Evolutionary conservation across 805 yeast genomes (phyloP).

Genomic region (Kazachstania bromeliacearum): DNA sequence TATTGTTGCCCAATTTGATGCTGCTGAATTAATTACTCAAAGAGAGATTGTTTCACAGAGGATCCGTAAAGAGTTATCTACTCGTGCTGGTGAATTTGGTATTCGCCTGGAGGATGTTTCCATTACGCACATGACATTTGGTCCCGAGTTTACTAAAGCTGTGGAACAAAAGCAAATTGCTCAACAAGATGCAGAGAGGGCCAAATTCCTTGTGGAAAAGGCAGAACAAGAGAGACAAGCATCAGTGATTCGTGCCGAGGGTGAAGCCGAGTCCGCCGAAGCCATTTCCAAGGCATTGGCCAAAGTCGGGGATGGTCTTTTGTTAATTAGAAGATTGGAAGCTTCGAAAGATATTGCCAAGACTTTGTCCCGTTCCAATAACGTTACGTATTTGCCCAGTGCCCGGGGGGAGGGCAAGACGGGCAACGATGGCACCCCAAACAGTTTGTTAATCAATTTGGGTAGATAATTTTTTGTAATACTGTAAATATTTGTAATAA

Average conservation of each 20-base stretch:
- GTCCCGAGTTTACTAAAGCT: slow-evolving; percentile 93
- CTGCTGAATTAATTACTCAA: slow-evolving; percentile 94
- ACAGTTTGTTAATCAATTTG: slow-evolving; percentile 54
- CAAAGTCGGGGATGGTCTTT: slow-evolving; percentile 92
- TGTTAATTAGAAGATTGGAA: slow-evolving; percentile 89
- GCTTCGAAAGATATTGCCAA: slow-evolving; percentile 93
- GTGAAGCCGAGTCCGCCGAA: slow-evolving; percentile 98
- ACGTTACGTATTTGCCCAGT: slow-evolving; percentile 81
- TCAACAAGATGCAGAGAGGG: slow-evolving; percentile 98
- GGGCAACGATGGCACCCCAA: slow-evolving; percentile 31
- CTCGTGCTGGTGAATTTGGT: slow-evolving; percentile 79
- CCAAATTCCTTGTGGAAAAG: slow-evolving; percentile 82
- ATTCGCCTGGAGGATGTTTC: slow-evolving; percentile 93
- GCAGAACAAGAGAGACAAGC: slow-evolving; percentile 98
- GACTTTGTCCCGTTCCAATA: slow-evolving; percentile 73
- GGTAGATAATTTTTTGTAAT: slow-evolving; percentile 42
- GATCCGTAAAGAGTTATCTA: slow-evolving; percentile 76
- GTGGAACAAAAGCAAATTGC: slow-evolving; percentile 99
- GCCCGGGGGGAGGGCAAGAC: slow-evolving; percentile 30
- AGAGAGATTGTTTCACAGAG: slow-evolving; percentile 88
- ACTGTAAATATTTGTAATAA: background rate
- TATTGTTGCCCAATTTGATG: slow-evolving; percentile 89
- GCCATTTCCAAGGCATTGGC: slow-evolving; percentile 84
- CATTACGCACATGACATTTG: slow-evolving; percentile 95
- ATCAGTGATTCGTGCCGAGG: slow-evolving; percentile 91